These are phyloP conservation scores for Aspergillus pseudotamarii DNA, from an alignment of 2,329 filamentous ascomycete species.

Conservation along the genomic window DNA sequence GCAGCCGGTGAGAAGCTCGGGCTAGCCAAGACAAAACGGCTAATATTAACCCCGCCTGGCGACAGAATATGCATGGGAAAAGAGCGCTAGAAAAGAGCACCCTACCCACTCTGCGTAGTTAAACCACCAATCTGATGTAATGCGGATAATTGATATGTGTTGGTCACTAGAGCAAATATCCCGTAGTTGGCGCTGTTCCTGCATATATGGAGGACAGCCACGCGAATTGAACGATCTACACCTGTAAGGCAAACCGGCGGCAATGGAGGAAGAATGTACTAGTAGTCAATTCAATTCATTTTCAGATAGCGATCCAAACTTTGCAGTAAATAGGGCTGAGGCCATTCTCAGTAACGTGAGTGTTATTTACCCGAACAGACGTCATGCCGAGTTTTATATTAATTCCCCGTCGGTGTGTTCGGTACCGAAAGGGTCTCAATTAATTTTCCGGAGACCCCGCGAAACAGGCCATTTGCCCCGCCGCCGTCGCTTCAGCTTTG, in stretches of 20 bases:
- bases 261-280: no score
- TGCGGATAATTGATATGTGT: background rate
- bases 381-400: background rate
- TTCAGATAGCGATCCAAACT: background rate
- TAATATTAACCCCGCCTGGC: background rate
- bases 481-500: constrained; percentile 7
- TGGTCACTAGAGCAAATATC: background rate
- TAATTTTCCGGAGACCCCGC: constrained; percentile 27
- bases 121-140: background rate
- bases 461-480: constrained; percentile 9
- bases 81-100: background rate
- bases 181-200: background rate
- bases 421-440: constrained; percentile 6
- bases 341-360: background rate
- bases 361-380: constrained; percentile 1
- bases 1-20: constrained; percentile 10
- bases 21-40: background rate
- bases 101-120: background rate
- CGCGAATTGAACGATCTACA: background rate
- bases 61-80: background rate
- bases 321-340: background rate
- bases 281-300: no score
- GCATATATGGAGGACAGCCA: background rate
- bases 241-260: background rate
- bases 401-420: background rate